Evolutionary conservation across 2,329 filamentous ascomycete genomes (phyloP).

Genomic region (Scedosporium aurantiacum): DNA sequence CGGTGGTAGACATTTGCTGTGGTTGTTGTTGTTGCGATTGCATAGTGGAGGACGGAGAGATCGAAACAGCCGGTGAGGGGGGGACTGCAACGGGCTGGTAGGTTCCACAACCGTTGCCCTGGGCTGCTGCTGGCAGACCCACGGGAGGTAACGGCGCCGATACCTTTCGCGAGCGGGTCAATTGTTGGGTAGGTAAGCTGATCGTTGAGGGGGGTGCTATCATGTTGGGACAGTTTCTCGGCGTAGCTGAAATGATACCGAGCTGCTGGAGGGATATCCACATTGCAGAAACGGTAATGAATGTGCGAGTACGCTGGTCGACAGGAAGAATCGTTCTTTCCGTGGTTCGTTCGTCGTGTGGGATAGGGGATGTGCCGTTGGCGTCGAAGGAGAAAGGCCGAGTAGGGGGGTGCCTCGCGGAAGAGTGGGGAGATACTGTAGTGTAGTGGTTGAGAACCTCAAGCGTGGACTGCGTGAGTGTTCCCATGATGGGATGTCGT

Average conservation of each 20-base stretch:
- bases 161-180: neutral
- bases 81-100: neutral
- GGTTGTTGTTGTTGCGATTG: neutral
- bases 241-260: slow-evolving; percentile 8
- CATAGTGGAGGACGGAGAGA: slow-evolving; percentile 2
- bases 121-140: neutral
- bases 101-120: neutral
- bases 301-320: slow-evolving; percentile 12
- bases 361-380: neutral
- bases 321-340: slow-evolving; percentile 11
- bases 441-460: slow-evolving; percentile 48
- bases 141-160: neutral
- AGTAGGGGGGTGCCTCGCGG: slow-evolving; percentile 1
- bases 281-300: slow-evolving; percentile 15
- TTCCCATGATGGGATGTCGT: slow-evolving; percentile 65
- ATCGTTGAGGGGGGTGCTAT: neutral
- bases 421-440: slow-evolving; percentile 1
- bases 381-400: slow-evolving; percentile 3
- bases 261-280: slow-evolving; percentile 16
- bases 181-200: neutral
- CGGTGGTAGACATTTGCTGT: neutral
- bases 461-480: slow-evolving; percentile 50
- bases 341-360: neutral
- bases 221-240: neutral
- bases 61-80: slow-evolving; percentile 5